Evolutionary conservation across 306 rosid genomes (phyloP).

Genomic region (Benincasa hispida): DNA sequence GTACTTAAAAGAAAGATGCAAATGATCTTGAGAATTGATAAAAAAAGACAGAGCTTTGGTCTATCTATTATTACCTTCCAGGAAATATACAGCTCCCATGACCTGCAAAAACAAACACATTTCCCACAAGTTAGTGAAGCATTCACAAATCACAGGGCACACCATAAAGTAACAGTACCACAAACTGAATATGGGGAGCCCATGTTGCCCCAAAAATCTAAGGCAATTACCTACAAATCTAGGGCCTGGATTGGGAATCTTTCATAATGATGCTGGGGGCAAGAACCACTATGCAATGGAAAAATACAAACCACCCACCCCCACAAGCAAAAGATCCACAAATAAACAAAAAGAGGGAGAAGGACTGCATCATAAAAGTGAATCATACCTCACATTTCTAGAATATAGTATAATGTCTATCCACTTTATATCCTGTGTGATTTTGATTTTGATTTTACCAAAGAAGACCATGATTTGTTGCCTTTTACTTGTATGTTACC

Average conservation of each 20-base stretch:
- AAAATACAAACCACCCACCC: not conserved
- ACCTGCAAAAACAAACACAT: conserved; percentile 54
- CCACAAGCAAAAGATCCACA: not conserved
- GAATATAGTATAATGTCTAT: not conserved
- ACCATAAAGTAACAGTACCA: conserved; percentile 5
- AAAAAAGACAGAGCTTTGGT: conserved; percentile 5
- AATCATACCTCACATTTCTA: not conserved
- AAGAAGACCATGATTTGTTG: not conserved
- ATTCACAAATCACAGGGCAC: not conserved
- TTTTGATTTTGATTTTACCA: too few relatives aligned
- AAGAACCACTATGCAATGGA: not conserved
- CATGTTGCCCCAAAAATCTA: conserved; percentile 7
- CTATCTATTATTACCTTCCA: conserved; percentile 45
- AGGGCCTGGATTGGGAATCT: not conserved
- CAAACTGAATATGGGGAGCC: conserved; percentile 29
- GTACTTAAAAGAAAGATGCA: too few relatives aligned
- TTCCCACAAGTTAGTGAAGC: conserved; percentile 20
- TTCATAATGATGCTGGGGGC: not conserved
- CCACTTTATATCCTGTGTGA: not conserved
- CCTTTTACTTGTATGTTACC: not conserved
- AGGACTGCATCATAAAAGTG: not conserved
- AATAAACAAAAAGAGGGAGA: not conserved
- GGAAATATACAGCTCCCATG: conserved; percentile 77
- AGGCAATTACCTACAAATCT: not conserved
- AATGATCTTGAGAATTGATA: not conserved